Evolutionary conservation across 2,329 filamentous ascomycete genomes (phyloP), one percentile per base, ranked within the genome.

Genomic region (Penicillium sp.): DNA sequence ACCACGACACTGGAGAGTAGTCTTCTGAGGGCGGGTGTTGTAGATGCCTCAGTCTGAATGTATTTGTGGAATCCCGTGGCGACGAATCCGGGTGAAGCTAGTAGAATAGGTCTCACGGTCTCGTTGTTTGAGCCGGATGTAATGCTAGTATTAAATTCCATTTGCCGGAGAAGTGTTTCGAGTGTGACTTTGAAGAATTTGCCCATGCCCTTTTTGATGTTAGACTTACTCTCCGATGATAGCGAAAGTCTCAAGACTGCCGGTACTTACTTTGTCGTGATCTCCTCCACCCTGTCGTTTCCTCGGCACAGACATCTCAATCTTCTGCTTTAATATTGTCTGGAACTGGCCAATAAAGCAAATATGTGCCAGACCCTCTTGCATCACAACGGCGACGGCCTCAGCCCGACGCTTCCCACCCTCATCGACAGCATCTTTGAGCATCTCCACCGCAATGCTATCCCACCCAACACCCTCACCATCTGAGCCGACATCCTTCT

Each of bases 341-440:
- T 79, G 77, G 41, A 77, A 78, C 52, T 80, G 78, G 4, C 79
- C 80, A 56, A 81, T 76, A 56, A 81, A 79, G 59, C 78, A 80
- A n/a, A 81, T 79, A 68, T 80, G 78, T 5, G 78, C 79, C 11
- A 82, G 52, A 1, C 78, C 79, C 62, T 98, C 93, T 67, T 96
- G 90, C 89, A 99, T 93, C 24, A 98, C 90, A 1, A 98, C 88
- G 0, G 95, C 93, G 54, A 92, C 91, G 19, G 96, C 83, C 60
- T 93, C 89, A 1, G 91, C 92, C 60, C 90, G 87, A 68, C 88
- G 87, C 63, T 91, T 88, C 4, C 75, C 74, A 1, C 75, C 66
- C 64, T 90, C 86, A 66, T 90, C 87, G 14, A 93, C 82, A 1
- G 92, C 89, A 72, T 96, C 91, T 55, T 84, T 81, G 11, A 99